These are phyloP conservation scores for Aspergillus sp. DNA, from an alignment of 2,329 filamentous ascomycete species.

Conservation along the genomic window DNA sequence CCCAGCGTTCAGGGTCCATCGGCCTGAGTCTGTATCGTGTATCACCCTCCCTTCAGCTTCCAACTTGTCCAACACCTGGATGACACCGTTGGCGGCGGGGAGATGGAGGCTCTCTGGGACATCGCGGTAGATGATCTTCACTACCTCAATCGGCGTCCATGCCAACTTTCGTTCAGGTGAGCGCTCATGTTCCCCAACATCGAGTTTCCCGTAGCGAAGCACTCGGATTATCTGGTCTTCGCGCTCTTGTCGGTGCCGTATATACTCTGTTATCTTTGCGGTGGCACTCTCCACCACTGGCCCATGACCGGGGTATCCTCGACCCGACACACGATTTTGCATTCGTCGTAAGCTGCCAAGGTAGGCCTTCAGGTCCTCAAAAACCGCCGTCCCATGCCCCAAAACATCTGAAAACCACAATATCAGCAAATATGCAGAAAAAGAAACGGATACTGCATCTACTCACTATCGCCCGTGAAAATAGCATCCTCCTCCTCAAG, in stretches of 20 bases:
- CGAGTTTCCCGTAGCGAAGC: constrained; percentile 48
- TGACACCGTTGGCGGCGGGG: constrained; percentile 72
- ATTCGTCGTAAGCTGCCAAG: constrained; percentile 69
- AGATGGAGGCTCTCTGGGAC: constrained; percentile 72
- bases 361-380: constrained; percentile 73
- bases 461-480: constrained; percentile 76
- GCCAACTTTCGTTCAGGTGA: constrained; percentile 37
- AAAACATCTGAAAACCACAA: constrained; percentile 59
- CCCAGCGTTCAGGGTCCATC: constrained; percentile 30
- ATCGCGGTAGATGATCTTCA: constrained; percentile 82
- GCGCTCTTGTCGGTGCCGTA: constrained; percentile 73
- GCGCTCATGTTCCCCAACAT: constrained; percentile 29
- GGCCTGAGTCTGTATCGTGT: constrained; percentile 28
- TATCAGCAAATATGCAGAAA: constrained; percentile 4
- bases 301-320: constrained; percentile 87
- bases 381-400: constrained; percentile 82
- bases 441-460: background rate
- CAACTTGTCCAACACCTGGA: constrained; percentile 79
- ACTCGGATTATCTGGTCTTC: constrained; percentile 75
- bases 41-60: constrained; percentile 68
- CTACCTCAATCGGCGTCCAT: constrained; percentile 76
- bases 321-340: constrained; percentile 58
- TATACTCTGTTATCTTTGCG: constrained; percentile 75
- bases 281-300: constrained; percentile 71
- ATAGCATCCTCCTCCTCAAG: constrained; percentile 76